These are phyloP conservation scores for Psilocybe sp. DNA, from an alignment of 768 basidiomycete genomes.

Conservation along the genomic window DNA sequence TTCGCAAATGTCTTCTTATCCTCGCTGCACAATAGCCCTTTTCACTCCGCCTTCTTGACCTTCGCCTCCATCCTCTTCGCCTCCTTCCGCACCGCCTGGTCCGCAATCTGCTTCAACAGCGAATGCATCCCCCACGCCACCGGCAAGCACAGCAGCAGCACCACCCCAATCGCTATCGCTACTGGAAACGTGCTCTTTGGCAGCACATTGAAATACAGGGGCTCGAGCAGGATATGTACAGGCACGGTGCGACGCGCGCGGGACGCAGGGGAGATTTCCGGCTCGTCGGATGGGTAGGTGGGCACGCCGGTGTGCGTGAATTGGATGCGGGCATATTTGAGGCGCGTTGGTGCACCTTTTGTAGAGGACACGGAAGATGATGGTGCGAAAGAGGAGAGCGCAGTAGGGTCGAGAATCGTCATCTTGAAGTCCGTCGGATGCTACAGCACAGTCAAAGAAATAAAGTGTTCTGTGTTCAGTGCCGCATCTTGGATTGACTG, in stretches of 20 bases:
- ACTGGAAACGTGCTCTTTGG: conserved; percentile 50
- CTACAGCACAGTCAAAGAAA: conserved; percentile 12
- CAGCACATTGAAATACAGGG: conserved; percentile 54
- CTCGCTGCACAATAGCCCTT: too few species aligned
- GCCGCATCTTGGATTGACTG: background rate
- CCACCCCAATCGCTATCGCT: conserved; percentile 26
- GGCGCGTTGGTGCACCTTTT: conserved; percentile 26
- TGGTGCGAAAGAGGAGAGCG: conserved; percentile 54
- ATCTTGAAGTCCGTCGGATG: conserved; percentile 26
- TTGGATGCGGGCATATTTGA: conserved; percentile 57
- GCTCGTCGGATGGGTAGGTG: conserved; percentile 15
- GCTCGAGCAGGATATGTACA: conserved; percentile 56
- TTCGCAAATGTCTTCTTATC: too few species aligned
- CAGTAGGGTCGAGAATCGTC: conserved; percentile 34
- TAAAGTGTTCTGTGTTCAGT: background rate
- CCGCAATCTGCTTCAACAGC: too few species aligned
- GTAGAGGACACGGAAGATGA: conserved; percentile 55
- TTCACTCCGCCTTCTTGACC: too few species aligned
- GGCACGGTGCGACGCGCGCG: conserved; percentile 35
- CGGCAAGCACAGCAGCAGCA: conserved; percentile 19
- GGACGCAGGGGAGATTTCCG: conserved; percentile 22
- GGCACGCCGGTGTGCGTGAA: conserved; percentile 51
- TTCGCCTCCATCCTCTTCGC: too few species aligned
- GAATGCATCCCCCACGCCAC: conserved; percentile 17
- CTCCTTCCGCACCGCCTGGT: too few species aligned